Conservation (phyloP, 2,329 filamentous ascomycete species). For the Exophiala lecanii-corni region DNA sequence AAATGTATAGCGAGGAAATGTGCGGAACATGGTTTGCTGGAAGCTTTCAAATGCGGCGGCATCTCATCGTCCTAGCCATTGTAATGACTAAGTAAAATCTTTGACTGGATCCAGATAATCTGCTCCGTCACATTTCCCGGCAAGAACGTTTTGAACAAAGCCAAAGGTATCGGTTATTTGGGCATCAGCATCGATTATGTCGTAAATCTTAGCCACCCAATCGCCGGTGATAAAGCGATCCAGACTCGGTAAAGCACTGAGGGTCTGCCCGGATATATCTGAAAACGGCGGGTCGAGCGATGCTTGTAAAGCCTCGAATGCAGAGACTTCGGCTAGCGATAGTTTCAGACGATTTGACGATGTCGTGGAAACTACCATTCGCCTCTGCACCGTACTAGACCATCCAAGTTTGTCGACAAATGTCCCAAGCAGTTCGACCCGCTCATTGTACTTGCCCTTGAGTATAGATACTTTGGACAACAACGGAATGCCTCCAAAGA, state of each 20-base stretch:
- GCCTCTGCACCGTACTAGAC: conserved; percentile 5
- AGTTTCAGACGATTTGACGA: background rate
- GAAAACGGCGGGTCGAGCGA: conserved; percentile 7
- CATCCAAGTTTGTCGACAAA: conserved; percentile 18
- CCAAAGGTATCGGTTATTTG: conserved; percentile 13
- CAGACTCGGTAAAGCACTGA: conserved; percentile 10
- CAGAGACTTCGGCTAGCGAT: background rate
- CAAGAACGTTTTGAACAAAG: conserved; percentile 19
- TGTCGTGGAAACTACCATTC: background rate
- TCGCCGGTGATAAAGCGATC: conserved; percentile 14
- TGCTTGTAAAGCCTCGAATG: conserved; percentile 4
- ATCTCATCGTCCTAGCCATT: too few relatives aligned
- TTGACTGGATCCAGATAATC: conserved; percentile 15
- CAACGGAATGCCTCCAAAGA: conserved; percentile 21
- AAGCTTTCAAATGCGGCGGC: too few relatives aligned
- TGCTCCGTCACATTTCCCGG: conserved; percentile 9
- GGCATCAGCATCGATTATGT: conserved; percentile 8
- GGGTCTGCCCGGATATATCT: conserved; percentile 8
- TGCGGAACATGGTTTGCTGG: too few relatives aligned
- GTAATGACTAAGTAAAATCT: conserved; percentile 1
- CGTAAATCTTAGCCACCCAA: conserved; percentile 16
- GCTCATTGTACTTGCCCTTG: conserved; percentile 21
- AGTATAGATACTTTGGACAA: conserved; percentile 20
- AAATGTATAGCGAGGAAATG: too few relatives aligned
- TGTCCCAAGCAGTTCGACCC: conserved; percentile 14